A percentile compares a stretch with the other conserved stretches of the same genome.
Conservation (phyloP, 805 yeast genomes). For the Yarrowia bubula region DNA sequence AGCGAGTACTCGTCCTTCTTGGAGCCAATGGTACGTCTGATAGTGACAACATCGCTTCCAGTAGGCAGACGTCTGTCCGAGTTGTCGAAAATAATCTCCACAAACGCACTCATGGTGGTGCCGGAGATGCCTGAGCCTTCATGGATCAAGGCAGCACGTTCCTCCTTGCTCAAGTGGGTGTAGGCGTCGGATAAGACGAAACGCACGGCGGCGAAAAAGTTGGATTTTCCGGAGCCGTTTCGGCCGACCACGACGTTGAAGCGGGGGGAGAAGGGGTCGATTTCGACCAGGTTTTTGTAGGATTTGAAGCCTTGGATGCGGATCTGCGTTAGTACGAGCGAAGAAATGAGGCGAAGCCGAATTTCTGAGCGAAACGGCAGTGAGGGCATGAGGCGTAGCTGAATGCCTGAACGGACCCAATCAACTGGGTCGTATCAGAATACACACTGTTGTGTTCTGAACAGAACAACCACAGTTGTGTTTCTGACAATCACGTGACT, state of each 20-base stretch:
- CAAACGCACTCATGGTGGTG: slow-evolving; percentile 87
- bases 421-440: too few relatives aligned
- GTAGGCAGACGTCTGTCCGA: slow-evolving; percentile 71
- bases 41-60: slow-evolving; percentile 62
- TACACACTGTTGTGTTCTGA: too few relatives aligned
- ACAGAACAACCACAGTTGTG: too few relatives aligned
- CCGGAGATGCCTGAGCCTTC: slow-evolving; percentile 62
- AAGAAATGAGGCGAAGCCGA: too few relatives aligned
- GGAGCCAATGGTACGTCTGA: slow-evolving; percentile 88
- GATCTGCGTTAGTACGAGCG: slow-evolving; percentile 45
- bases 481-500: too few relatives aligned
- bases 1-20: slow-evolving; percentile 88
- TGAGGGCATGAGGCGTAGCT: too few relatives aligned
- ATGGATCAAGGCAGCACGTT: slow-evolving; percentile 80
- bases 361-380: too few relatives aligned
- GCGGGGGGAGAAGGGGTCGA: slow-evolving; percentile 73
- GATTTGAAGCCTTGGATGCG: slow-evolving; percentile 92
- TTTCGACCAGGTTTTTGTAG: slow-evolving; percentile 75
- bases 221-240: slow-evolving; percentile 96
- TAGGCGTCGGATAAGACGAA: slow-evolving; percentile 90
- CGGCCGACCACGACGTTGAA: slow-evolving; percentile 85
- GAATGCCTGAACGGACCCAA: too few relatives aligned
- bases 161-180: slow-evolving; percentile 78
- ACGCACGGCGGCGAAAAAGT: slow-evolving; percentile 90
- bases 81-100: slow-evolving; percentile 85